Evolutionary conservation across 2,329 filamentous ascomycete genomes (phyloP).

Genomic region (Coleophoma cylindrospora): DNA sequence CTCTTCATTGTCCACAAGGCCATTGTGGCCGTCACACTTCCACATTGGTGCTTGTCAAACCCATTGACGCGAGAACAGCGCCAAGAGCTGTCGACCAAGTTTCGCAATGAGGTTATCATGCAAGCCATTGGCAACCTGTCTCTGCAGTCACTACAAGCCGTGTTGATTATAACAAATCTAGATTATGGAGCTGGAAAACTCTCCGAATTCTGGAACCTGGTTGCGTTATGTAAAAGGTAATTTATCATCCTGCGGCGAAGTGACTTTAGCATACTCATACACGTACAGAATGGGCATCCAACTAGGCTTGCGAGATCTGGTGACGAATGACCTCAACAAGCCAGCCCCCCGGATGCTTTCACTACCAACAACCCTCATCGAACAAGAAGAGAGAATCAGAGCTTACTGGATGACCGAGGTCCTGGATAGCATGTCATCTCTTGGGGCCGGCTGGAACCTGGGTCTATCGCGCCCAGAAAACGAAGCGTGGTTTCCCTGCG

Average conservation of each 20-base stretch:
- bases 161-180: constrained; percentile 24
- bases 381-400: constrained; percentile 29
- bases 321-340: constrained; percentile 24
- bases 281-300: constrained; percentile 22
- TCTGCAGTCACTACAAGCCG: constrained; percentile 26
- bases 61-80: constrained; percentile 19
- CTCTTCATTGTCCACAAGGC: constrained; percentile 25
- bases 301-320: constrained; percentile 24
- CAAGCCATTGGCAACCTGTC: constrained; percentile 22
- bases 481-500: constrained; percentile 10
- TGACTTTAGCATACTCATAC: neutral
- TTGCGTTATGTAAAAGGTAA: constrained; percentile 27
- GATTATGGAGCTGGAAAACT: constrained; percentile 26
- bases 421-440: constrained; percentile 27
- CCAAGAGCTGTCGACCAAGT: constrained; percentile 14
- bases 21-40: constrained; percentile 23
- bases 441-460: constrained; percentile 26
- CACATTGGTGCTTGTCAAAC: constrained; percentile 17
- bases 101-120: constrained; percentile 22
- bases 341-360: constrained; percentile 21
- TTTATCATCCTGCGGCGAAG: neutral
- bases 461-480: constrained; percentile 8
- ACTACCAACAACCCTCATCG: constrained; percentile 23
- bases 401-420: constrained; percentile 33
- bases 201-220: constrained; percentile 27